Evolutionary conservation across 75 land plant species (phyloP).

Genomic region (Sequoiadendron giganteum): DNA sequence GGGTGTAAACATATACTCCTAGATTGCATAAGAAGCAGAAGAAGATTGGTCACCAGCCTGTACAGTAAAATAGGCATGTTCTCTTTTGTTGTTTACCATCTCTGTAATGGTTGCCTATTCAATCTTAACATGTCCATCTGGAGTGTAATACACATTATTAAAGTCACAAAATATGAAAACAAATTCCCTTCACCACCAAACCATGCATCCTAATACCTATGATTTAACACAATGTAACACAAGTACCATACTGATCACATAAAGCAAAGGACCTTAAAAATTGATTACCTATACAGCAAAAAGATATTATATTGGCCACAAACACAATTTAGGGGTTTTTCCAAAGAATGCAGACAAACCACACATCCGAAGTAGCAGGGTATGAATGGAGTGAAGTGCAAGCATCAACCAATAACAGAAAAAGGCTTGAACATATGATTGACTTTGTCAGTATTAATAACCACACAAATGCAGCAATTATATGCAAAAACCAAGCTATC

Average conservation of each 20-base stretch:
- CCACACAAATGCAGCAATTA: background rate
- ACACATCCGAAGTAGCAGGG: background rate
- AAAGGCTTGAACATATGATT: background rate
- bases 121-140: background rate
- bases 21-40: background rate
- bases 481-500: too few species aligned
- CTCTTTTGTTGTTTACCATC: too few species aligned
- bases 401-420: background rate
- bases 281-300: background rate
- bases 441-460: background rate
- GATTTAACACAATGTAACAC: background rate
- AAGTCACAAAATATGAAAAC: background rate
- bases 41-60: background rate
- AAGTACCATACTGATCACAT: background rate
- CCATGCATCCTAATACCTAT: background rate
- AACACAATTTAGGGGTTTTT: background rate
- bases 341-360: background rate
- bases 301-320: background rate
- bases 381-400: background rate
- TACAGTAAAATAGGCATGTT: background rate
- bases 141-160: background rate
- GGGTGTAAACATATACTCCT: background rate
- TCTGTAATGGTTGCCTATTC: background rate
- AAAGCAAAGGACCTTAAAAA: background rate
- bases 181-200: background rate